A percentile compares a stretch with the other conserved stretches of the same genome.
Evolutionary conservation across 305 asterid species (phyloP).

Genomic region (Lippia alba): DNA sequence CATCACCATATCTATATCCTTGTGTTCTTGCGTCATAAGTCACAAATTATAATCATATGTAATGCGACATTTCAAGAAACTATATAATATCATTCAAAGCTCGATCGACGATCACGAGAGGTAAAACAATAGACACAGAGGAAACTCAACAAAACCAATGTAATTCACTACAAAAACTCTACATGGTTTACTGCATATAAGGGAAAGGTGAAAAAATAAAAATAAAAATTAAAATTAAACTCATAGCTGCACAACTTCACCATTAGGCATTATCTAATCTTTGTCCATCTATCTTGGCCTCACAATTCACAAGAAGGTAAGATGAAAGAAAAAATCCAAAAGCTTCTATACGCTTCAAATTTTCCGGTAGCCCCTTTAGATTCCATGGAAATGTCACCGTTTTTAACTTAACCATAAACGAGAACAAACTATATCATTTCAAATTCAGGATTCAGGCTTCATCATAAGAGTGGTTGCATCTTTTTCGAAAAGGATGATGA

Average conservation of each 20-base stretch:
- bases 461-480: slow-evolving; percentile 13
- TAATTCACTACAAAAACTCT: slow-evolving; percentile 30
- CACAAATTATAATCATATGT: no score
- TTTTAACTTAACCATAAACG: slow-evolving; percentile 29
- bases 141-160: background rate
- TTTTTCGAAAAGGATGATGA: slow-evolving; percentile 22
- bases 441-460: slow-evolving; percentile 1
- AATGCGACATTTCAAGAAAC: no score
- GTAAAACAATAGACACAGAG: background rate
- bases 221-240: background rate
- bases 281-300: background rate
- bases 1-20: no score
- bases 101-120: no score
- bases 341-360: slow-evolving; percentile 21
- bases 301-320: slow-evolving; percentile 23
- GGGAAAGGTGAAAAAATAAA: background rate
- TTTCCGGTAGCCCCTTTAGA: slow-evolving; percentile 20
- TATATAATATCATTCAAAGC: no score
- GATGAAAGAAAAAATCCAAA: slow-evolving; percentile 1
- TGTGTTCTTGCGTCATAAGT: no score
- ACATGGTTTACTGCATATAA: slow-evolving; percentile 23
- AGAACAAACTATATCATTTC: slow-evolving; percentile 14
- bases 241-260: slow-evolving; percentile 42
- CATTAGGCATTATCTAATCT: slow-evolving; percentile 2
- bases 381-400: slow-evolving; percentile 18